A percentile compares a stretch with the other conserved stretches of the same genome.
phyloP scores from a whole-genome alignment of 257 asterid species.

The Solanum chilense region DNA sequence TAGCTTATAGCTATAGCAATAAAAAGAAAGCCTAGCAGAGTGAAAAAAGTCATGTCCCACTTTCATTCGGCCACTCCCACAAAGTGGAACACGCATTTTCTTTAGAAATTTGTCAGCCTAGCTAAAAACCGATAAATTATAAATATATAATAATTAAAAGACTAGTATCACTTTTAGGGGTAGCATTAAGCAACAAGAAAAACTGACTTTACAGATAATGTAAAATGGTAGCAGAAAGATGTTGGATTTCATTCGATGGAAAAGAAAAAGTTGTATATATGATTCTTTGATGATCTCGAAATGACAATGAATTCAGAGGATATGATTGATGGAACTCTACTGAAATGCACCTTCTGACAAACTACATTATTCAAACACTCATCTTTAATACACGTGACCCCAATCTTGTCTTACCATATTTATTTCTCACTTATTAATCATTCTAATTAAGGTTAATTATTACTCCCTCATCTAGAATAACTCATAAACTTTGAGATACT shows the following conservation, averaged over 20 bases:
- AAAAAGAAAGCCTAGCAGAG: neutral
- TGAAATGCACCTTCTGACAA: neutral
- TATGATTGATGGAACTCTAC: neutral
- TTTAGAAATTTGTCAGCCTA: neutral
- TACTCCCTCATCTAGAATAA: neutral
- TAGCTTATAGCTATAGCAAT: neutral
- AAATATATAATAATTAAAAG: neutral
- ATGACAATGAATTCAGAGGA: neutral
- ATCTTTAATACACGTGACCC: neutral
- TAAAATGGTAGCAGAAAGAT: neutral
- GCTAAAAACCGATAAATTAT: neutral
- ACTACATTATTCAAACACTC: neutral
- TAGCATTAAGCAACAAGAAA: neutral
- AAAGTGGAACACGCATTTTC: neutral
- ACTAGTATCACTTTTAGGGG: neutral
- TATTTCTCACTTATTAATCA: neutral
- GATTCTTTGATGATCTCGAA: neutral
- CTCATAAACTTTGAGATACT: neutral
- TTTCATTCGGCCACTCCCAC: neutral
- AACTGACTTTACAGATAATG: neutral
- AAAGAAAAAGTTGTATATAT: neutral
- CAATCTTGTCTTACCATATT: no score
- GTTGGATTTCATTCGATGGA: neutral
- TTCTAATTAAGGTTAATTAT: no score
- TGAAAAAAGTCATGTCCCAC: neutral